Conservation (phyloP, 345 rosid species). For the Streptanthus diversifolius region DNA sequence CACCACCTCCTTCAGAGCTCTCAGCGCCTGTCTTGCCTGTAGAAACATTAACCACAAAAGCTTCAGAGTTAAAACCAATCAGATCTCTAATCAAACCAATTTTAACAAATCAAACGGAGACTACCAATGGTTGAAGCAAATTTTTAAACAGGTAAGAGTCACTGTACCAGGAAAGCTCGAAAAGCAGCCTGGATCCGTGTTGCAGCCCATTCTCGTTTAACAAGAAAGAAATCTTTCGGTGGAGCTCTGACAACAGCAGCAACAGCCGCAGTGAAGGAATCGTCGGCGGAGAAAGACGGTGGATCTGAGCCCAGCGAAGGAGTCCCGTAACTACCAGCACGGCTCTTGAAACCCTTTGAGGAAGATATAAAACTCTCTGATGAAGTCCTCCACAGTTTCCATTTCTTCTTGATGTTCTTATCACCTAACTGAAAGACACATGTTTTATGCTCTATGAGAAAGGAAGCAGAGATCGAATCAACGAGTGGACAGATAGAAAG, state of each 20-base stretch:
- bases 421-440: conserved; percentile 28
- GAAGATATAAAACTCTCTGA: conserved; percentile 56
- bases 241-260: conserved; percentile 76
- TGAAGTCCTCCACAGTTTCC: conserved; percentile 90
- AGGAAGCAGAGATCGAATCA: neutral
- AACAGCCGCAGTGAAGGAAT: conserved; percentile 57
- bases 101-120: neutral
- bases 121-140: neutral
- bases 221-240: conserved; percentile 60
- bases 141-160: neutral
- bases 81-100: neutral
- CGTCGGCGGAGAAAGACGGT: conserved; percentile 42
- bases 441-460: neutral
- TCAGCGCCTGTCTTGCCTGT: conserved; percentile 76
- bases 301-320: conserved; percentile 54
- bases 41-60: conserved; percentile 16
- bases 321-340: conserved; percentile 34
- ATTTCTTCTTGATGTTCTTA: conserved; percentile 64
- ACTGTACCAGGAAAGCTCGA: conserved; percentile 67
- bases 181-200: conserved; percentile 86
- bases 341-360: conserved; percentile 46
- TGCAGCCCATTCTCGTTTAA: conserved; percentile 85
- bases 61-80: neutral
- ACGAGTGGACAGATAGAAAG: neutral
- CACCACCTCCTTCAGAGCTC: conserved; percentile 85